Conservation (phyloP, 129 eudicot species). For the Chrysanthemum seticuspe region DNA sequence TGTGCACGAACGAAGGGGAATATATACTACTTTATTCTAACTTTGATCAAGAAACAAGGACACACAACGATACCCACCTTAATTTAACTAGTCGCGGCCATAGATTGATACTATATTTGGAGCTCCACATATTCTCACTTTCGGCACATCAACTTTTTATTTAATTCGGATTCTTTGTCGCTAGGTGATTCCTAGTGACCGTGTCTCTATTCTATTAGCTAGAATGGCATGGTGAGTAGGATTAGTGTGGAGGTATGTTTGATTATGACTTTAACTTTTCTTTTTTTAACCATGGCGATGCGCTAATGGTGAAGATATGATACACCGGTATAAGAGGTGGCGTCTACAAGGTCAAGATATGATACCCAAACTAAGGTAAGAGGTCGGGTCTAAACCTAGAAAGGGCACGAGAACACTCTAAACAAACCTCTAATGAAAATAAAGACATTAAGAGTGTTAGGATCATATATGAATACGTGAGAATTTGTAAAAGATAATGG, state of each 20-base stretch:
- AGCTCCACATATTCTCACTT: slow-evolving; percentile 24
- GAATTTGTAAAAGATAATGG: not conserved
- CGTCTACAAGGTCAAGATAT: slow-evolving; percentile 8
- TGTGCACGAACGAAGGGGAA: slow-evolving; percentile 1
- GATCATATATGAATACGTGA: not conserved
- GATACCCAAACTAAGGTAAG: not conserved
- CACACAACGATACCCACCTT: slow-evolving; percentile 25
- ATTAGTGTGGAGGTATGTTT: slow-evolving; percentile 10
- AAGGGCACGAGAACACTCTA: not conserved
- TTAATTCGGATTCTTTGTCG: slow-evolving; percentile 20
- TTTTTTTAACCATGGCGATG: slow-evolving; percentile 7
- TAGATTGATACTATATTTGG: slow-evolving; percentile 27
- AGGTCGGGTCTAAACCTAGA: not conserved
- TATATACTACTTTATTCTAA: slow-evolving; percentile 17
- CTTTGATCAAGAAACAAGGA: slow-evolving; percentile 18
- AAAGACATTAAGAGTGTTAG: not conserved
- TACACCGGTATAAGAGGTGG: not conserved
- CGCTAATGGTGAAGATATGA: slow-evolving; percentile 12
- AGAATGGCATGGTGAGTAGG: not conserved
- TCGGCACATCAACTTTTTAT: slow-evolving; percentile 25
- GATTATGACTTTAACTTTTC: slow-evolving; percentile 4
- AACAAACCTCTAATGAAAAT: not conserved
- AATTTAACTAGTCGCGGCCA: slow-evolving; percentile 19
- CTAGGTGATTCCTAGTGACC: slow-evolving; percentile 16
- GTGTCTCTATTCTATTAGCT: not conserved